Percentiles rank a stretch among this genome's conserved stretches.
Conservation (phyloP, 2,329 filamentous ascomycete species). For the Ilyonectria sp. region DNA sequence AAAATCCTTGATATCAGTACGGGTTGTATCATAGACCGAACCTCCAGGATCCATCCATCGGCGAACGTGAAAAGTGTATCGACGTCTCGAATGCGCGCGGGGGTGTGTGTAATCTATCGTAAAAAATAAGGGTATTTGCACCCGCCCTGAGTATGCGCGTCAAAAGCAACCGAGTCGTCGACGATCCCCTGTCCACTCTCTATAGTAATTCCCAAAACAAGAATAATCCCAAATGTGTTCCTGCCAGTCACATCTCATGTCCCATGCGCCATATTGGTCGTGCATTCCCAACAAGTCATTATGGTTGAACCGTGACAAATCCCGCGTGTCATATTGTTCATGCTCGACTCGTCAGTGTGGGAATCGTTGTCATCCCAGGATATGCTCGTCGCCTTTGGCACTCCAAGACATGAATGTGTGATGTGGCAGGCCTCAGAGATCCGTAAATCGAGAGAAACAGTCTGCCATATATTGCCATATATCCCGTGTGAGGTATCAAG, state of each 20-base stretch:
- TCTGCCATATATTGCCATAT: conserved; percentile 33
- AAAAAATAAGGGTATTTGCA: conserved; percentile 25
- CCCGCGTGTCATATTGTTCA: conserved; percentile 11
- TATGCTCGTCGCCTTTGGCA: not conserved
- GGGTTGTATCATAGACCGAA: conserved; percentile 14
- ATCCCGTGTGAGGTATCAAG: conserved; percentile 46
- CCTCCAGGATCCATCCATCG: conserved; percentile 17
- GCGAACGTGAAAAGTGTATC: conserved; percentile 12
- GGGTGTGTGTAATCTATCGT: conserved; percentile 29
- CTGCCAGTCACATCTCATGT: conserved; percentile 16
- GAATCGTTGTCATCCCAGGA: conserved; percentile 4
- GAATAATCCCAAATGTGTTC: conserved; percentile 15
- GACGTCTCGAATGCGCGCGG: conserved; percentile 22
- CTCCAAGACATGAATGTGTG: conserved; percentile 4
- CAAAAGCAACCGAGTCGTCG: conserved; percentile 16
- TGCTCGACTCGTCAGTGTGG: not conserved
- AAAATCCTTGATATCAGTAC: conserved; percentile 12
- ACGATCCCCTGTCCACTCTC: conserved; percentile 22
- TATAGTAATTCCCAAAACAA: conserved; percentile 23
- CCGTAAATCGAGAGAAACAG: conserved; percentile 34
- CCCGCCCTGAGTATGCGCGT: conserved; percentile 23
- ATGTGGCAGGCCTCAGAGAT: conserved; percentile 23
- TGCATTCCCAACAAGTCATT: conserved; percentile 8
- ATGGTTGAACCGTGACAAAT: conserved; percentile 8
- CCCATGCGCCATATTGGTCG: conserved; percentile 13